phyloP scores from a whole-genome alignment of 2,329 filamentous ascomycete genomes.

The Myrmaecium sp. region DNA sequence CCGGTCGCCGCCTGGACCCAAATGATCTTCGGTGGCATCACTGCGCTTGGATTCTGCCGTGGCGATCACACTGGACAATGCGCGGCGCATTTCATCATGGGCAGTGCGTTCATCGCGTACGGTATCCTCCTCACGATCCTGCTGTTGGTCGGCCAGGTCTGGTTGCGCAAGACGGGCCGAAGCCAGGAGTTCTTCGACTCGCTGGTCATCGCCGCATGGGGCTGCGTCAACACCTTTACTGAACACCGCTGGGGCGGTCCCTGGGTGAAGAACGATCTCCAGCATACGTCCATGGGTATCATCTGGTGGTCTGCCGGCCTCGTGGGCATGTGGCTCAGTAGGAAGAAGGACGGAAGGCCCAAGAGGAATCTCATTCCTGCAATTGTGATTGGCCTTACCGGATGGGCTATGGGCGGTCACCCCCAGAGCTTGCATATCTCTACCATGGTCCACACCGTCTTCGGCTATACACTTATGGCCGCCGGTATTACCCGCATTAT shows the following conservation, averaged over 20 bases:
- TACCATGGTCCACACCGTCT: slow-evolving; percentile 73
- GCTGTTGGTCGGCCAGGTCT: slow-evolving; percentile 73
- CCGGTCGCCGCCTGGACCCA: slow-evolving; percentile 80
- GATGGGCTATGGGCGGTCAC: slow-evolving; percentile 89
- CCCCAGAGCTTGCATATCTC: slow-evolving; percentile 72
- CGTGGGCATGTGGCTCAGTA: slow-evolving; percentile 80
- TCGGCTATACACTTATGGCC: slow-evolving; percentile 90
- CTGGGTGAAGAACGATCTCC: slow-evolving; percentile 88
- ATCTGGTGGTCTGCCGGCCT: slow-evolving; percentile 95
- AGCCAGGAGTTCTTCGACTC: slow-evolving; percentile 97
- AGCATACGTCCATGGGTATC: slow-evolving; percentile 98
- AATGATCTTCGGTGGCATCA: slow-evolving; percentile 92
- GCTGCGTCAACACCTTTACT: slow-evolving; percentile 94
- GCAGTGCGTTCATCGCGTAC: slow-evolving; percentile 87
- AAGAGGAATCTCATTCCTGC: slow-evolving; percentile 87
- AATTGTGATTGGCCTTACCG: slow-evolving; percentile 80
- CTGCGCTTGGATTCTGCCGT: slow-evolving; percentile 79
- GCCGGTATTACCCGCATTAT: slow-evolving; percentile 72
- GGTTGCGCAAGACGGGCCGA: slow-evolving; percentile 64
- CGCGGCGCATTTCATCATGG: slow-evolving; percentile 96
- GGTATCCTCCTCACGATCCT: slow-evolving; percentile 75
- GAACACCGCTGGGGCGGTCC: slow-evolving; percentile 83
- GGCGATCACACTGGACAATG: slow-evolving; percentile 86
- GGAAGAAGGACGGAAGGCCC: slow-evolving; percentile 64
- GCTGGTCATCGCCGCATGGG: slow-evolving; percentile 80